phyloP scores from a whole-genome alignment of 2,329 filamentous ascomycete genomes.

The Proliferodiscus dingleyae region DNA sequence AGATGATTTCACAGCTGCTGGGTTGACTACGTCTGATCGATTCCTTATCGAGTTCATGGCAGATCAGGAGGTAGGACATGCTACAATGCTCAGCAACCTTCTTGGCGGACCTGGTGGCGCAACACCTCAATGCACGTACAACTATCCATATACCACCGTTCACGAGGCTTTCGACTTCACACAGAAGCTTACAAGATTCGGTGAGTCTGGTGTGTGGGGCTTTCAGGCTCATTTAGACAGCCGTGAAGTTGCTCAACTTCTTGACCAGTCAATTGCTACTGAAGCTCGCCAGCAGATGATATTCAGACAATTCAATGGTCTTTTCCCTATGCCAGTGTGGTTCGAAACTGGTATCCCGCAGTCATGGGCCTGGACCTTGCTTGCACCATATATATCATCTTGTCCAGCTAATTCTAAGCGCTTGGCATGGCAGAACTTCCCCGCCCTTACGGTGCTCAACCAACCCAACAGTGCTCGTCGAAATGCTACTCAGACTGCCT shows the following conservation, averaged over 20 bases:
- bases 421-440: constrained; percentile 82
- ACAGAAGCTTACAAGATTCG: constrained; percentile 78
- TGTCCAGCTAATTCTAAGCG: constrained; percentile 71
- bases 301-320: constrained; percentile 76
- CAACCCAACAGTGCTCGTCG: constrained; percentile 69
- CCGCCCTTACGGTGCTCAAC: constrained; percentile 64
- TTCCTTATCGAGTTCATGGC: constrained; percentile 72
- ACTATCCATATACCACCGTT: constrained; percentile 72
- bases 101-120: constrained; percentile 57
- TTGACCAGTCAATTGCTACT: constrained; percentile 71
- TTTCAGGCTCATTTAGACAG: constrained; percentile 75
- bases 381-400: constrained; percentile 75
- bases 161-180: constrained; percentile 78
- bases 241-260: constrained; percentile 65
- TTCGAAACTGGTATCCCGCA: constrained; percentile 76
- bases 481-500: constrained; percentile 55
- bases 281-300: constrained; percentile 81
- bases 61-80: constrained; percentile 72
- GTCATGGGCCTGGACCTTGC: constrained; percentile 77
- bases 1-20: constrained; percentile 63
- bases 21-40: constrained; percentile 64
- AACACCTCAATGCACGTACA: constrained; percentile 72
- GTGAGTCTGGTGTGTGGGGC: constrained; percentile 75
- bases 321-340: constrained; percentile 80
- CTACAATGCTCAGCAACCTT: constrained; percentile 72